phyloP scores from a whole-genome alignment of 1,284 basidiomycete species.

The Sporisorium iseilematis-ciliati region DNA sequence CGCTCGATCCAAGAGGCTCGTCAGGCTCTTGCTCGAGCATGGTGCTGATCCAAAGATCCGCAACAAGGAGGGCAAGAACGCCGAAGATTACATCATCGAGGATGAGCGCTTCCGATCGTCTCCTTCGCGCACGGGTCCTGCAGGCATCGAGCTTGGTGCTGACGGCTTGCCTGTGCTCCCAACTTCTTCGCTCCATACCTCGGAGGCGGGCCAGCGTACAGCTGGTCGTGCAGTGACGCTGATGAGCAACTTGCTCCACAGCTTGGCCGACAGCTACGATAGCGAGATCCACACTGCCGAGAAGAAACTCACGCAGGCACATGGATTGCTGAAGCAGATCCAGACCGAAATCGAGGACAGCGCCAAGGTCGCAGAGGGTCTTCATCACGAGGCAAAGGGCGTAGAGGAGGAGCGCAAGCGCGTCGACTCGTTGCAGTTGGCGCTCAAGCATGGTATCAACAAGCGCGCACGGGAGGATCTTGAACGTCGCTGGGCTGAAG shows the following conservation, averaged over 20 bases:
- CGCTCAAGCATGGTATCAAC: conserved; percentile 81
- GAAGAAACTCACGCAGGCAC: conserved; percentile 89
- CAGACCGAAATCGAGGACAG: conserved; percentile 92
- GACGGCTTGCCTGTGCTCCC: conserved; percentile 43
- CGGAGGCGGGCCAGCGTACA: conserved; percentile 86
- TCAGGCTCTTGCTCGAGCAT: conserved; percentile 94
- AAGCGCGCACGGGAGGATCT: conserved; percentile 76
- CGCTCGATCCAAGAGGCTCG: conserved; percentile 94
- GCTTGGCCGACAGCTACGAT: conserved; percentile 91
- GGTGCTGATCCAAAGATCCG: conserved; percentile 95
- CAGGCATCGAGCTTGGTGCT: conserved; percentile 48
- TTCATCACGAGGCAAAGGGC: conserved; percentile 76
- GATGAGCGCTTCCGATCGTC: conserved; percentile 96
- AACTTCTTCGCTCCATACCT: conserved; percentile 78
- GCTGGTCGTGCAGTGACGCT: conserved; percentile 81
- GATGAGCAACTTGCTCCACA: conserved; percentile 87
- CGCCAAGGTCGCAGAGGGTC: conserved; percentile 79
- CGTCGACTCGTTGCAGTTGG: conserved; percentile 77
- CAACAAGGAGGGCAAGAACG: conserved; percentile 95
- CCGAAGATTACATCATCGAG: conserved; percentile 98
- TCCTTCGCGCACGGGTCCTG: conserved; percentile 71
- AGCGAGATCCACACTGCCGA: conserved; percentile 92
- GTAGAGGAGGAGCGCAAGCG: conserved; percentile 77
- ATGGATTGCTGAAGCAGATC: conserved; percentile 86
- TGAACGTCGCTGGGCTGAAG: conserved; percentile 56